A percentile compares a stretch with the other conserved stretches of the same genome.
Evolutionary conservation across 345 rosid species (phyloP).

Genomic region (Bretschneidera sinensis): DNA sequence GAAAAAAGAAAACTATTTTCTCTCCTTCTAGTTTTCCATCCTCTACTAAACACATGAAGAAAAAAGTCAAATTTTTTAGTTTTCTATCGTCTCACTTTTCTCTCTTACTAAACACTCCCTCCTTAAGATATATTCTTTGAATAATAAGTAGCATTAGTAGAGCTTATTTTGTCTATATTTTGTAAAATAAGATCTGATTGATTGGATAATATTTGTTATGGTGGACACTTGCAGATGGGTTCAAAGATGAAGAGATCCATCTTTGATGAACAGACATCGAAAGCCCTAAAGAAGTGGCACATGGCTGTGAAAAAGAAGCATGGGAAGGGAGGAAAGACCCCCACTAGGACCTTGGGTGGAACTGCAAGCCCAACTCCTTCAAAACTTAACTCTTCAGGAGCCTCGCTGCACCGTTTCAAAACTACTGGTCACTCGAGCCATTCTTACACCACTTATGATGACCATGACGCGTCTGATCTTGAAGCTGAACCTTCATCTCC

Average conservation of each 20-base stretch:
- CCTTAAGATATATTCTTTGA: too few relatives aligned
- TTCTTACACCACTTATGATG: conserved; percentile 29
- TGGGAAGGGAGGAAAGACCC: conserved; percentile 45
- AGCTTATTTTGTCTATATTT: too few relatives aligned
- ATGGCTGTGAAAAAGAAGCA: conserved; percentile 64
- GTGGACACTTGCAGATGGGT: conserved; percentile 61
- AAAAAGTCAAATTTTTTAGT: too few relatives aligned
- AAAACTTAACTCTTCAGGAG: conserved; percentile 28
- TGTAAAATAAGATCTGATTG: too few relatives aligned
- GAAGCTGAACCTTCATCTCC: conserved; percentile 65
- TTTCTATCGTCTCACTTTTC: too few relatives aligned
- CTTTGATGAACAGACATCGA: conserved; percentile 90
- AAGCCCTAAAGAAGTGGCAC: conserved; percentile 90
- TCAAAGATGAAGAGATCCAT: conserved; percentile 78
- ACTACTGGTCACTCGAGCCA: conserved; percentile 77
- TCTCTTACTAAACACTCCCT: too few relatives aligned
- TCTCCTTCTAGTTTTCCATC: too few relatives aligned
- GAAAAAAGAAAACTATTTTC: too few relatives aligned
- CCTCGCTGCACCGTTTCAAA: conserved; percentile 55
- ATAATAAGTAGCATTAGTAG: too few relatives aligned
- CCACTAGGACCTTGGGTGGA: conserved; percentile 43
- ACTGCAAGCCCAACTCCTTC: conserved; percentile 39
- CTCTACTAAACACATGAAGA: too few relatives aligned
- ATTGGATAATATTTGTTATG: background rate
- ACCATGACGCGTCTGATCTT: conserved; percentile 48